Evolutionary conservation across 495 filamentous ascomycete genomes (phyloP).

Genomic region (Penicillium soppii): DNA sequence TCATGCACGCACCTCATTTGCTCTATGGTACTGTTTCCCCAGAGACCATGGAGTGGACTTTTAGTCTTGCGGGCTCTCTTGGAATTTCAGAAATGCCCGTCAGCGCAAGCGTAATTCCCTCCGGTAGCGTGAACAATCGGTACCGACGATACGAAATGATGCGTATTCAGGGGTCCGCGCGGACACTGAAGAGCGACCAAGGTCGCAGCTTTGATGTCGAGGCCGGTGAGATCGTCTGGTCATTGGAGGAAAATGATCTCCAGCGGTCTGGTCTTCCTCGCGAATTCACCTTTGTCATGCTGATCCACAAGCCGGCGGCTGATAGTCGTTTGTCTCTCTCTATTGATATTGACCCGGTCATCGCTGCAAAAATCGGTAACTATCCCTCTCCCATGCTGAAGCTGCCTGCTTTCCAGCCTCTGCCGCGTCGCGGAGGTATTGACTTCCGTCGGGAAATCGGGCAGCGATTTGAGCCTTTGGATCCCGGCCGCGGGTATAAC

Average conservation of each 20-base stretch:
- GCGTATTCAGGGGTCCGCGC: conserved; percentile 52
- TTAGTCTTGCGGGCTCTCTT: conserved; percentile 48
- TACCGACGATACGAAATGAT: conserved; percentile 54
- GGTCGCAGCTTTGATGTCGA: conserved; percentile 39
- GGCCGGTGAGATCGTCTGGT: conserved; percentile 50
- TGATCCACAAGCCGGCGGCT: conserved; percentile 41
- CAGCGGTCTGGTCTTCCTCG: conserved; percentile 53
- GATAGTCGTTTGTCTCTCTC: conserved; percentile 28
- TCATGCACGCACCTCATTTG: conserved; percentile 53
- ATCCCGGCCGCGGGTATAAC: conserved; percentile 34
- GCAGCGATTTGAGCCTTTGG: conserved; percentile 37
- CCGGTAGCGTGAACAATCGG: conserved; percentile 35
- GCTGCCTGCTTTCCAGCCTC: conserved; percentile 29
- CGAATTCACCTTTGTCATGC: conserved; percentile 55
- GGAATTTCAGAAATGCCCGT: conserved; percentile 47
- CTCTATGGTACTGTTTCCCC: conserved; percentile 53
- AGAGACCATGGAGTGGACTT: conserved; percentile 52
- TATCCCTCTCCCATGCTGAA: conserved; percentile 35
- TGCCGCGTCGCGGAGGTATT: conserved; percentile 22
- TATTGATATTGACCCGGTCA: conserved; percentile 41
- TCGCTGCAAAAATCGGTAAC: conserved; percentile 32
- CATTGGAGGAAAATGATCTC: conserved; percentile 50
- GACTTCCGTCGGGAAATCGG: conserved; percentile 38
- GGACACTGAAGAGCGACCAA: conserved; percentile 35
- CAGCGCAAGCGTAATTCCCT: conserved; percentile 43